These are phyloP conservation scores for Mycena sp. DNA, from an alignment of 1,284 basidiomycete genomes.

Conservation along the genomic window DNA sequence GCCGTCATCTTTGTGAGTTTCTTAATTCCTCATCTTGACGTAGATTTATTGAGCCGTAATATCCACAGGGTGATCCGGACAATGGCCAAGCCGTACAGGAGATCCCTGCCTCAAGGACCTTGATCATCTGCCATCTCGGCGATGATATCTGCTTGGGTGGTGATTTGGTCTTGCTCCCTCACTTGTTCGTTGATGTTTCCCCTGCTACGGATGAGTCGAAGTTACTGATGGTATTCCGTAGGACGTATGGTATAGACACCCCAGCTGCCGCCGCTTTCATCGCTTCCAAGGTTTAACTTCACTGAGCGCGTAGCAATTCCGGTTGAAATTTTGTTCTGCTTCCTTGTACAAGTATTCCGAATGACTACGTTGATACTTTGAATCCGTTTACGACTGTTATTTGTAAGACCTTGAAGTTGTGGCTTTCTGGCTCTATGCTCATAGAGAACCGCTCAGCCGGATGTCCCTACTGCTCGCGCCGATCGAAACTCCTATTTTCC, in stretches of 20 bases:
- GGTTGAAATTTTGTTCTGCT: no score
- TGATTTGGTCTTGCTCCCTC: slow-evolving; percentile 8
- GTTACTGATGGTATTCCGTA: background rate
- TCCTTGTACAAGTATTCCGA: no score
- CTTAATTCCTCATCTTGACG: background rate
- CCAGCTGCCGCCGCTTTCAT: slow-evolving; percentile 24
- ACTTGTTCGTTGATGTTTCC: slow-evolving; percentile 8
- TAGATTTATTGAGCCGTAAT: background rate
- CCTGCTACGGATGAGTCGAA: background rate
- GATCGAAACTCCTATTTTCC: slow-evolving; percentile 51
- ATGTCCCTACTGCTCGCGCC: slow-evolving; percentile 59
- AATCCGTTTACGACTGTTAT: no score
- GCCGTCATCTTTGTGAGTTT: slow-evolving; percentile 24
- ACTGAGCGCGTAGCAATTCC: no score
- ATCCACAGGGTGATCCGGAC: slow-evolving; percentile 24
- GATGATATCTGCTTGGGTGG: slow-evolving; percentile 24
- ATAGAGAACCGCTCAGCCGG: slow-evolving; percentile 49
- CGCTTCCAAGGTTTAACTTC: slow-evolving; percentile 16
- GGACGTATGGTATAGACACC: slow-evolving; percentile 15
- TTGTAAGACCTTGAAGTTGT: no score
- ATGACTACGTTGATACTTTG: no score
- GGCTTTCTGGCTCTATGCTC: no score
- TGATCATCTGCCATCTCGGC: slow-evolving; percentile 20
- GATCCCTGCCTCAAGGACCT: slow-evolving; percentile 1
- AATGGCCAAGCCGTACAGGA: slow-evolving; percentile 16